Base-by-base conservation (phyloP, 2,329 filamentous ascomycete species). In the Colletotrichum zoysiae region DNA sequence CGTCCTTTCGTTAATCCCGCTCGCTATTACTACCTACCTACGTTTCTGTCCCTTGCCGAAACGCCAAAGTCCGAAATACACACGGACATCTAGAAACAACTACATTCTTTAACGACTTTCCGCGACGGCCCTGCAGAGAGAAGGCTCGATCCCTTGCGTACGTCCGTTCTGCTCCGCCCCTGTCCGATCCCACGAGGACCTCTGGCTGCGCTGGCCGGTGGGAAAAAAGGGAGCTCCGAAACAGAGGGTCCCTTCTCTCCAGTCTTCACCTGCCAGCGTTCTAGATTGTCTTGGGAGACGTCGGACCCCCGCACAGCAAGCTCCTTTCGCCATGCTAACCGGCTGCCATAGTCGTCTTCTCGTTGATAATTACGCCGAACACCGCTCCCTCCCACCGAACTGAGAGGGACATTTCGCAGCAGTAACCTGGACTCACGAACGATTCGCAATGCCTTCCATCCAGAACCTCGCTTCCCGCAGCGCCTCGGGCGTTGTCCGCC, bases 1-100 rank as follows among this genome's bases (percentile, higher is more conserved):
- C 80, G 82, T 85, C 83, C 84, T 76, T 77, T 86, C 84, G 76
- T 85, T 85, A 81, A 76, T 78, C 75, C 71, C 76, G 76, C 77
- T 78, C 65, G 69, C 67, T 71, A 71, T 59, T 46, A 71, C 64
- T 46, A n/a, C 16, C 64, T 46, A n/a, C 16, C 38, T 42, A 40
- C 48, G 38, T 55, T 42, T 26, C 20, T 3, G 5, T 30, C n/a
- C 26, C 30, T 30, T 30, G 5, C 53, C 40, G 18, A 60, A 60
- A 66, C n/a, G 50, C 16, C 40, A 38, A 40, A 50, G n/a, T 50
- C 61, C 67, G 67, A 72, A 72, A 69, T 70, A 69, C 55, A 35
- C 59, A 59, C 70, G 70, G 70, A 71, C 70, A 56, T 51, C 61
- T 55, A 65, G 61, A 72, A 59, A 72, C 65, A 72, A 65, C 40